Evolutionary conservation across 2,329 filamentous ascomycete species (phyloP).

Genomic region (Paecilomyces variotii): DNA sequence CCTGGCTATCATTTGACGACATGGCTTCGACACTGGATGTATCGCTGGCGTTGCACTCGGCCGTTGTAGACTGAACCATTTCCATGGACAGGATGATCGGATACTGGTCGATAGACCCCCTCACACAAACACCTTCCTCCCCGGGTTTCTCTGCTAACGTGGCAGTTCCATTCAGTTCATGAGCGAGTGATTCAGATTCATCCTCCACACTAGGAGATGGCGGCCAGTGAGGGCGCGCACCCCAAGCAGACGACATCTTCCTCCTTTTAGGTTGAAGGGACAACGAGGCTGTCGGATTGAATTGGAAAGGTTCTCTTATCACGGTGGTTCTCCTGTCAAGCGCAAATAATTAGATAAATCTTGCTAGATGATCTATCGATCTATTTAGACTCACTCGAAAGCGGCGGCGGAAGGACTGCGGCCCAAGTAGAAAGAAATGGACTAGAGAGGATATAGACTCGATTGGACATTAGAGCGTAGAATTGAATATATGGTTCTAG

Average conservation of each 20-base stretch:
- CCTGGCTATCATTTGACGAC: slow-evolving; percentile 20
- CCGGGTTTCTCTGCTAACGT: slow-evolving; percentile 23
- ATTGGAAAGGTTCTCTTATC: neutral
- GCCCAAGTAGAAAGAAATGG: neutral
- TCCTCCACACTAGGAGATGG: slow-evolving; percentile 40
- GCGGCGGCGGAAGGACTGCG: neutral
- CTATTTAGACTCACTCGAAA: neutral
- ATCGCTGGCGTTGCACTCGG: slow-evolving; percentile 11
- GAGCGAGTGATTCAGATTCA: slow-evolving; percentile 33
- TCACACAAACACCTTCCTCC: slow-evolving; percentile 22
- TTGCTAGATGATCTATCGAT: neutral
- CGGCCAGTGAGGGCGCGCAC: slow-evolving; percentile 28
- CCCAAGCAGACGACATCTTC: slow-evolving; percentile 14
- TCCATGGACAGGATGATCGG: slow-evolving; percentile 33
- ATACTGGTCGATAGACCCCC: slow-evolving; percentile 38
- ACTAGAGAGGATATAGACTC: neutral
- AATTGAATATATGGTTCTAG: neutral
- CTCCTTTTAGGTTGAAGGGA: slow-evolving; percentile 4
- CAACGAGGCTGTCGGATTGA: neutral
- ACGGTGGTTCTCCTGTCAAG: neutral
- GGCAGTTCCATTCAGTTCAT: slow-evolving; percentile 28
- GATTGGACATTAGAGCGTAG: neutral
- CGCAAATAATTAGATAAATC: neutral
- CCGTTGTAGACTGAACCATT: slow-evolving; percentile 8
- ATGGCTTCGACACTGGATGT: slow-evolving; percentile 11